Base-by-base conservation (phyloP, 2,329 filamentous ascomycete genomes). In the Trichoderma atrobrunneum region DNA sequence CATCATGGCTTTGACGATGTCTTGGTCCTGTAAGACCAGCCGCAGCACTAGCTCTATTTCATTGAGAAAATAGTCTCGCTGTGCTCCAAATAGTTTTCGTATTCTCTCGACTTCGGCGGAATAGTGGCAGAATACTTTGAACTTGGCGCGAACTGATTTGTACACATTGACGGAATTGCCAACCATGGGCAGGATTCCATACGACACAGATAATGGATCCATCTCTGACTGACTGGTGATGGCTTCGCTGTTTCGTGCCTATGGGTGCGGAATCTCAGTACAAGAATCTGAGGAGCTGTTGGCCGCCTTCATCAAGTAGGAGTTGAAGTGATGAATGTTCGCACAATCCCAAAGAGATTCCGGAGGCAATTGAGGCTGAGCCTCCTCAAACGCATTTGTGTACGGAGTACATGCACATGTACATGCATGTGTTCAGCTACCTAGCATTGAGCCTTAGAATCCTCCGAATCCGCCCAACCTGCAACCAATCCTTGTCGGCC, bases 31-130 rank as follows among this genome's bases (percentile, higher is more conserved):
- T 8, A 59, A 3, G 24, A 59, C 32, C 7, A 67, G 51, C 51
- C 64, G 16, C 6, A 67, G 24, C 5, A 67, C 51, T 16, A 67
- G 18, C 26, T 67, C 51, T 2, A 67, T 18, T 36, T 67, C 64
- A 18, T 67, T 67, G 32, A 59, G 51, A 3, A 67, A 67, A 7
- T 28, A 67, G 30, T 56, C 64, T n/a, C 51, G 24, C 24, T 67
- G 64, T 5, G 16, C 32, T 11, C 51, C 34, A 59, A 67, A 67
- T n/a, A 28, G 2, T n/a, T 59, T 67, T 11, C 24, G 51, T 59
- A 67, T 67, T 21, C 64, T 59, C 26, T 57, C 64, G 12, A 67
- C 34, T 59, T 67, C 64, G 24, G 64, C 24, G 3, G 64, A 67
- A 16, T 67, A 67, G 12, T 67, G 64, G 26, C 64, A 39, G 5